Conservation (phyloP, 2,329 filamentous ascomycete species). For the Penicillium thymicola region DNA sequence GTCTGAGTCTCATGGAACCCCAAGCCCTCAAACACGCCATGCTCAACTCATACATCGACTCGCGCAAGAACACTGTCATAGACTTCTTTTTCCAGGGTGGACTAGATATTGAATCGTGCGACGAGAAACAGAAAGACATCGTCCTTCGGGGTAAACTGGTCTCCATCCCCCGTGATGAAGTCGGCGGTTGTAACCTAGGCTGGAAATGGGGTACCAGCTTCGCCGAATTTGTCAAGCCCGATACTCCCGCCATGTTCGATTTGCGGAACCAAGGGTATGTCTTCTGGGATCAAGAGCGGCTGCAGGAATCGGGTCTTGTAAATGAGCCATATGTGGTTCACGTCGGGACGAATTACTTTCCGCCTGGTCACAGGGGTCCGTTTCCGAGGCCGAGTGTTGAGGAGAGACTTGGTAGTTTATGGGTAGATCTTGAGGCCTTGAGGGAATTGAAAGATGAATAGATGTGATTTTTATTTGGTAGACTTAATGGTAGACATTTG, state of each 20-base stretch:
- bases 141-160: background rate
- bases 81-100: background rate
- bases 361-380: background rate
- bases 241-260: background rate
- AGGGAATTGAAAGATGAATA: background rate
- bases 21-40: background rate
- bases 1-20: background rate
- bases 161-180: background rate
- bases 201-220: slow-evolving; percentile 4
- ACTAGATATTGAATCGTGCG: background rate
- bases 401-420: background rate
- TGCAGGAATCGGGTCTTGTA: background rate
- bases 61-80: background rate
- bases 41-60: background rate
- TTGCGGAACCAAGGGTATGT: background rate
- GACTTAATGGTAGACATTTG: too few relatives aligned
- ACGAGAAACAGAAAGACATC: background rate
- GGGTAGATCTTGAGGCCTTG: background rate
- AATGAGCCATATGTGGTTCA: background rate
- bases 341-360: background rate
- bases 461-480: too few relatives aligned
- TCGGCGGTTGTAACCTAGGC: background rate
- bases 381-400: background rate
- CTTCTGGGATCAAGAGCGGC: background rate
- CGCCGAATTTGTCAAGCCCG: background rate